Evolutionary conservation across 2,329 filamentous ascomycete genomes (phyloP).

Genomic region (Fusarium camptoceras): DNA sequence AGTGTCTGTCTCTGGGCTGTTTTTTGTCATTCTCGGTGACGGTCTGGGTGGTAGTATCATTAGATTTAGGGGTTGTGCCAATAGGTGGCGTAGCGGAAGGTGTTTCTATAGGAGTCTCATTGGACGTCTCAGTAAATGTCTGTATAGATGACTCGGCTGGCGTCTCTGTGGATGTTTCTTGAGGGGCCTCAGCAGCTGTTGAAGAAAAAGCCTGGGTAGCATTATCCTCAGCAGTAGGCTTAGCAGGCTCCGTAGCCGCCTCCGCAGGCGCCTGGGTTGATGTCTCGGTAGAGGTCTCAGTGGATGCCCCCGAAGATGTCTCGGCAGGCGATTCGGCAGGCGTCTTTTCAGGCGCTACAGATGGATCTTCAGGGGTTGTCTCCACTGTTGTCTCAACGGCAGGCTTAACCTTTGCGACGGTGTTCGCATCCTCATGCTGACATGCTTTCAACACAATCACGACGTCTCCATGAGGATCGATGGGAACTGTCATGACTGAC

Average conservation of each 20-base stretch:
- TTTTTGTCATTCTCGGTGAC: accelerated
- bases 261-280: accelerated
- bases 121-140: too few species aligned
- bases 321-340: too few species aligned
- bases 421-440: background rate
- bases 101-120: accelerated
- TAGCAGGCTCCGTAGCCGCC: too few species aligned
- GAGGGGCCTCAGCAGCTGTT: too few species aligned
- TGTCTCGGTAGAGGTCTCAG: too few species aligned
- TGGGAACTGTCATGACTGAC: too few species aligned
- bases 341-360: background rate
- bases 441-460: background rate
- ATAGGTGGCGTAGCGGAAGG: background rate
- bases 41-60: background rate
- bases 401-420: background rate
- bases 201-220: accelerated
- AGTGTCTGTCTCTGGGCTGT: background rate
- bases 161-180: too few species aligned
- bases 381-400: background rate
- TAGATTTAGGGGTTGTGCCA: background rate
- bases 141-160: too few species aligned
- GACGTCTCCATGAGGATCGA: background rate
- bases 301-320: background rate
- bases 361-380: background rate
- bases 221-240: too few species aligned